phyloP scores from a whole-genome alignment of 768 basidiomycete species.

The Tulasnella sp. region DNA sequence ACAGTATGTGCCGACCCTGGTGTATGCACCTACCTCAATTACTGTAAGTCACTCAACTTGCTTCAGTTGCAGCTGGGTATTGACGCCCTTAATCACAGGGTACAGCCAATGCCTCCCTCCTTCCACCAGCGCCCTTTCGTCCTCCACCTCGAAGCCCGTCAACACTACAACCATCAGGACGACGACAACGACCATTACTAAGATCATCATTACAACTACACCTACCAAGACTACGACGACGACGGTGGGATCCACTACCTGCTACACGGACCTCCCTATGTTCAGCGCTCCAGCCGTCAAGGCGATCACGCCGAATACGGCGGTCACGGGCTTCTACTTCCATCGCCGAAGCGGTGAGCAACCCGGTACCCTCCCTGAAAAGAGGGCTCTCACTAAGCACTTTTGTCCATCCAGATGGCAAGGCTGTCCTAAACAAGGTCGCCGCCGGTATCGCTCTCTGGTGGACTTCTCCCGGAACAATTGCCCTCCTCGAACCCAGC shows the following conservation, averaged over 20 bases:
- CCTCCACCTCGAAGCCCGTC: too few species aligned
- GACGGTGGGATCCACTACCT: neutral
- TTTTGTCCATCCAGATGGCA: slow-evolving; percentile 26
- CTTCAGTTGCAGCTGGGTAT: too few species aligned
- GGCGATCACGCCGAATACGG: neutral
- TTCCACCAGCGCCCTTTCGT: neutral
- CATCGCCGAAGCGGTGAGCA: neutral
- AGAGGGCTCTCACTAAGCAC: neutral
- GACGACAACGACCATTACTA: neutral
- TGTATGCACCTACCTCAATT: neutral
- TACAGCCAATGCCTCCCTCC: neutral
- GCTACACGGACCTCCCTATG: neutral
- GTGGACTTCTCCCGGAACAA: neutral
- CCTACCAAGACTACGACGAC: neutral
- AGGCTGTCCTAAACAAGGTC: slow-evolving; percentile 36
- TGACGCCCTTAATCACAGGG: neutral
- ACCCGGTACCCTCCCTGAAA: neutral
- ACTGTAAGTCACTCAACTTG: neutral
- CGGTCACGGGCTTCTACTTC: neutral
- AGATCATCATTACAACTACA: neutral
- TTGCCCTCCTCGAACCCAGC: neutral
- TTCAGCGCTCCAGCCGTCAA: neutral
- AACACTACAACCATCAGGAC: too few species aligned
- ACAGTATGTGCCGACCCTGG: neutral
- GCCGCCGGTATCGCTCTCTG: neutral